These are phyloP conservation scores for Triticum monococcum DNA, from an alignment of 176 grass and related monocot genomes.

Conservation along the genomic window DNA sequence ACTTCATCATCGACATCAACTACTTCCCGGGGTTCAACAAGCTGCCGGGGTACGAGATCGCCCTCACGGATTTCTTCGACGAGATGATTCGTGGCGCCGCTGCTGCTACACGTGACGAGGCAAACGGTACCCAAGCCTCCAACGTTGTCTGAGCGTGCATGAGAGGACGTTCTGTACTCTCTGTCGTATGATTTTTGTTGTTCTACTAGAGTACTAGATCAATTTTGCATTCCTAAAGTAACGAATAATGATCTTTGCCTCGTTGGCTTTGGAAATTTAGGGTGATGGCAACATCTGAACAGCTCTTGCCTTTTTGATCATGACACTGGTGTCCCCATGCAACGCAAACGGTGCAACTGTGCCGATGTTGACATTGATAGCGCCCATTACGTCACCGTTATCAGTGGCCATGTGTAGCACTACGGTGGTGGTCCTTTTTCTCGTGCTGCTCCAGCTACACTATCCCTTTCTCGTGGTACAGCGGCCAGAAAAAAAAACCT, in stretches of 20 bases:
- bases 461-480: too few relatives aligned
- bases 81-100: slow-evolving; percentile 11
- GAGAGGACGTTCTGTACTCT: background rate
- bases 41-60: slow-evolving; percentile 56
- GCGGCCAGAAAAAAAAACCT: too few relatives aligned
- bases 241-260: background rate
- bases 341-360: too few relatives aligned
- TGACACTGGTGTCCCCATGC: background rate
- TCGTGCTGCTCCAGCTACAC: too few relatives aligned
- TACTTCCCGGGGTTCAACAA: slow-evolving; percentile 78
- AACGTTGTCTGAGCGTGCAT: background rate
- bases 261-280: background rate
- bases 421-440: too few relatives aligned
- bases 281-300: background rate
- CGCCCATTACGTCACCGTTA: too few relatives aligned
- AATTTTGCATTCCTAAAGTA: background rate
- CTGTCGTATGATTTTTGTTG: background rate
- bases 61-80: slow-evolving; percentile 60
- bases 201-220: background rate
- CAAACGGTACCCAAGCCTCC: background rate
- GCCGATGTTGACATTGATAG: too few relatives aligned
- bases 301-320: background rate
- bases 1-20: slow-evolving; percentile 80
- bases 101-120: background rate
- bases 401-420: too few relatives aligned